These are phyloP conservation scores for Takakia lepidozioides DNA, from an alignment of 225 moss, liverwort and hornwort species.

Conservation along the genomic window DNA sequence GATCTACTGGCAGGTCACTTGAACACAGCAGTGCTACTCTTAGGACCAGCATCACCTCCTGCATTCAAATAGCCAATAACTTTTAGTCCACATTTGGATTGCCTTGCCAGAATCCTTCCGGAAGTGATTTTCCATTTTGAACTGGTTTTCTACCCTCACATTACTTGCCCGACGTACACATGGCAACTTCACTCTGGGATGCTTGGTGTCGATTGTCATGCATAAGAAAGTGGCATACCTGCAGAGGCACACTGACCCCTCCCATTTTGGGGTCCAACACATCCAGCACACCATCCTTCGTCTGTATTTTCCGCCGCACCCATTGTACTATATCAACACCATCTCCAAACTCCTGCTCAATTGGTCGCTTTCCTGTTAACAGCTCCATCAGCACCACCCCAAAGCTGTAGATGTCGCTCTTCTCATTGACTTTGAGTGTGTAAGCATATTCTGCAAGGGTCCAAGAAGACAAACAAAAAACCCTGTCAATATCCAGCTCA, in stretches of 20 bases:
- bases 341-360: conserved; percentile 84
- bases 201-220: too few relatives aligned
- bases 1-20: too few relatives aligned
- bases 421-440: conserved; percentile 92
- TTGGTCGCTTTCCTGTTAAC: conserved; percentile 86
- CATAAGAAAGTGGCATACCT: too few relatives aligned
- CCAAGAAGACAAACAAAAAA: background rate
- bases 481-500: background rate
- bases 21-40: too few relatives aligned
- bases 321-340: conserved; percentile 92
- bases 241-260: conserved; percentile 48
- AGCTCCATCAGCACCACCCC: conserved; percentile 95
- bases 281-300: conserved; percentile 67
- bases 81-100: too few relatives aligned
- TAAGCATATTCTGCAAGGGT: conserved; percentile 74
- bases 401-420: conserved; percentile 98
- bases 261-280: conserved; percentile 69
- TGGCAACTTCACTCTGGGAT: too few relatives aligned
- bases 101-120: too few relatives aligned
- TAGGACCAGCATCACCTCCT: too few relatives aligned
- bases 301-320: conserved; percentile 85
- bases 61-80: too few relatives aligned
- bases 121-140: too few relatives aligned
- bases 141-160: too few relatives aligned
- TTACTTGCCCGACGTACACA: too few relatives aligned